These are phyloP conservation scores for Xylaria sp. DNA, from an alignment of 2,329 filamentous ascomycete genomes.

Conservation along the genomic window DNA sequence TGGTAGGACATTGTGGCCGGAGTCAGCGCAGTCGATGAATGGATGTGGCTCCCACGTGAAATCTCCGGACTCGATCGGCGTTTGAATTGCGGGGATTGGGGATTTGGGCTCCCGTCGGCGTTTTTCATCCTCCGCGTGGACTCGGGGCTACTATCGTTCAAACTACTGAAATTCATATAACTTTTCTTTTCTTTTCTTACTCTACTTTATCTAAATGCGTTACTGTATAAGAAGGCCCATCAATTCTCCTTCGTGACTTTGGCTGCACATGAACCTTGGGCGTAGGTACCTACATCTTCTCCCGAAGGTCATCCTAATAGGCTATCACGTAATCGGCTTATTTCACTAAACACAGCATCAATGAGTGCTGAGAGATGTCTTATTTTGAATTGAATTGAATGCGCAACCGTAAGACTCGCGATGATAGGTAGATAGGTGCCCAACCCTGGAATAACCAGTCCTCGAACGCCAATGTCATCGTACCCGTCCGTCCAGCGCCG, in stretches of 20 bases:
- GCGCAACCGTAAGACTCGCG: not conserved
- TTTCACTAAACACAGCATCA: not conserved
- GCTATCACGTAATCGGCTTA: not conserved
- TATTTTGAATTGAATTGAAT: not conserved
- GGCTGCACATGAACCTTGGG: not conserved
- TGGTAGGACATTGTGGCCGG: not conserved
- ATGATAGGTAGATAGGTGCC: not conserved
- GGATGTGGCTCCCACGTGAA: not conserved
- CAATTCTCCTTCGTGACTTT: not conserved
- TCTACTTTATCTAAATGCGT: not conserved
- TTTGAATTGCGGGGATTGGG: constrained; percentile 15
- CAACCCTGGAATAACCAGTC: not conserved
- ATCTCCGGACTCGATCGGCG: constrained; percentile 32
- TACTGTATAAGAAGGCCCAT: not conserved
- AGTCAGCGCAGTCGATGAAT: not conserved
- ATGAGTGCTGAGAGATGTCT: not conserved
- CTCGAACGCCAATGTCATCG: too few species aligned
- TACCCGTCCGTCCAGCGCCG: not conserved
- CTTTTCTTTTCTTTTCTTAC: not conserved
- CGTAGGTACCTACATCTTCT: not conserved
- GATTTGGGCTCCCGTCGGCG: not conserved
- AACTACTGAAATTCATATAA: not conserved
- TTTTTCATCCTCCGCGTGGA: constrained; percentile 19
- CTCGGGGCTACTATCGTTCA: constrained; percentile 10
- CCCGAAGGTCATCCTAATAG: not conserved